A percentile compares a stretch with the other conserved stretches of the same genome.
phyloP scores from a whole-genome alignment of 768 basidiomycete genomes.

The Pleurotus platypus region DNA sequence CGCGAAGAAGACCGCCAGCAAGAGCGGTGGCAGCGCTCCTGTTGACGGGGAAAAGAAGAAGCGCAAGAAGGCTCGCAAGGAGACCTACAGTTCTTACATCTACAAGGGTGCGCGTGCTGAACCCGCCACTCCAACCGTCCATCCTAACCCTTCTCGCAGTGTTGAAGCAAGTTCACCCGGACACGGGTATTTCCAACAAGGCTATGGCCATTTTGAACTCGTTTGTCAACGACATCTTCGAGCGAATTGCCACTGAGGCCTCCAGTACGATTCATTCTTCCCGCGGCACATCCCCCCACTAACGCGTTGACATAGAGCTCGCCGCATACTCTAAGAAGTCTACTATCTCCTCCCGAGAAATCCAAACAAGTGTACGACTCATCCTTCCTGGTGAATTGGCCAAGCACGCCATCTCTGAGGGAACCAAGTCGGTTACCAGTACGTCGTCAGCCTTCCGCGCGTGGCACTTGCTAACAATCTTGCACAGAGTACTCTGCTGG shows the following conservation, averaged over 20 bases:
- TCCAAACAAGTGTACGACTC: conserved; percentile 92
- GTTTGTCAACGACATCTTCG: conserved; percentile 93
- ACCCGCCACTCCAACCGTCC: neutral
- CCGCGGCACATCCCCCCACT: too few species aligned
- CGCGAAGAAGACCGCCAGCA: conserved; percentile 60
- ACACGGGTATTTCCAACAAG: conserved; percentile 98
- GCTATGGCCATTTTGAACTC: conserved; percentile 91
- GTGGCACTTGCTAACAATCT: neutral
- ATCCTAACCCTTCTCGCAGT: conserved; percentile 39
- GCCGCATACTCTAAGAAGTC: conserved; percentile 99
- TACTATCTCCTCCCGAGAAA: conserved; percentile 97
- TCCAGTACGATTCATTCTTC: conserved; percentile 55
- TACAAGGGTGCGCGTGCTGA: conserved; percentile 60
- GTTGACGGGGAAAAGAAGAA: conserved; percentile 75
- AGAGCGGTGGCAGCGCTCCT: conserved; percentile 36
- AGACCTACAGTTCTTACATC: conserved; percentile 84
- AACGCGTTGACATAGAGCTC: conserved; percentile 55
- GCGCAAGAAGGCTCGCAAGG: conserved; percentile 75
- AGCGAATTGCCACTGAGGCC: conserved; percentile 86
- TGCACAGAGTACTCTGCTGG: conserved; percentile 5
- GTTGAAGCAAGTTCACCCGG: conserved; percentile 96
- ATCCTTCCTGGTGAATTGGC: conserved; percentile 97
- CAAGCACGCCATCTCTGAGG: conserved; percentile 98
- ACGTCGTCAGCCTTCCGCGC: conserved; percentile 19
- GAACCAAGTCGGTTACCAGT: conserved; percentile 61